These are phyloP conservation scores for Penicillium italicum DNA, from an alignment of 2,329 filamentous ascomycete genomes.

Conservation along the genomic window DNA sequence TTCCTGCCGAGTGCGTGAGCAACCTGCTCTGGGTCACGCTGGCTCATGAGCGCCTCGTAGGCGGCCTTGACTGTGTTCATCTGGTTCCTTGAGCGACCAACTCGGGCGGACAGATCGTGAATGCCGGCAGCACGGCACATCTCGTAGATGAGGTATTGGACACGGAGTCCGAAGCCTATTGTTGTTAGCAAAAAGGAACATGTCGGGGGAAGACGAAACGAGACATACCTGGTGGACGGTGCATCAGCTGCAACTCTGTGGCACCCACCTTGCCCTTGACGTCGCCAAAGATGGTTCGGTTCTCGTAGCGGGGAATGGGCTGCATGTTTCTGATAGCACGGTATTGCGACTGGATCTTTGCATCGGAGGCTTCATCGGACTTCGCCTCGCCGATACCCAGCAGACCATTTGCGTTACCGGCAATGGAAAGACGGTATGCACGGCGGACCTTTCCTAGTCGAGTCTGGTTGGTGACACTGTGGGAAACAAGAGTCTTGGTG, in stretches of 20 bases:
- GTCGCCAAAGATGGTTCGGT: constrained; percentile 84
- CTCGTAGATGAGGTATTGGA: constrained; percentile 88
- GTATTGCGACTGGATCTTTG: constrained; percentile 68
- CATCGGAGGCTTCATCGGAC: constrained; percentile 67
- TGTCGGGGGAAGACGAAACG: background rate
- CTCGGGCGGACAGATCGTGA: constrained; percentile 76
- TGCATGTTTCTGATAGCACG: constrained; percentile 87
- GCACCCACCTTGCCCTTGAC: constrained; percentile 81
- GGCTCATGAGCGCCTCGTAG: constrained; percentile 74
- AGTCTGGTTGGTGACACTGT: constrained; percentile 85
- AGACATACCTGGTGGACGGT: constrained; percentile 78
- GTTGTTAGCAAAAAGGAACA: constrained; percentile 9
- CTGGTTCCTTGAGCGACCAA: constrained; percentile 82
- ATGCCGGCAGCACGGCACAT: constrained; percentile 86
- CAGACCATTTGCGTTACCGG: constrained; percentile 81
- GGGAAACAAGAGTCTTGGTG: constrained; percentile 68
- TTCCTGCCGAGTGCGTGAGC: constrained; percentile 89
- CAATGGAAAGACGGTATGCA: constrained; percentile 71
- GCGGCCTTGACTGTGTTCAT: constrained; percentile 98
- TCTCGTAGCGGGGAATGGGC: constrained; percentile 87
- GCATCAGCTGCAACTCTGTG: constrained; percentile 75
- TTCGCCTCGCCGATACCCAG: constrained; percentile 90
- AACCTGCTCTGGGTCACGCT: constrained; percentile 84
- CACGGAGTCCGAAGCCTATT: constrained; percentile 87
- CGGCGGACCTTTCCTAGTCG: constrained; percentile 89